A percentile compares a stretch with the other conserved stretches of the same genome.
These are phyloP conservation scores for Ogataea zsoltii DNA, from an alignment of 805 yeast genomes.

Conservation along the genomic window DNA sequence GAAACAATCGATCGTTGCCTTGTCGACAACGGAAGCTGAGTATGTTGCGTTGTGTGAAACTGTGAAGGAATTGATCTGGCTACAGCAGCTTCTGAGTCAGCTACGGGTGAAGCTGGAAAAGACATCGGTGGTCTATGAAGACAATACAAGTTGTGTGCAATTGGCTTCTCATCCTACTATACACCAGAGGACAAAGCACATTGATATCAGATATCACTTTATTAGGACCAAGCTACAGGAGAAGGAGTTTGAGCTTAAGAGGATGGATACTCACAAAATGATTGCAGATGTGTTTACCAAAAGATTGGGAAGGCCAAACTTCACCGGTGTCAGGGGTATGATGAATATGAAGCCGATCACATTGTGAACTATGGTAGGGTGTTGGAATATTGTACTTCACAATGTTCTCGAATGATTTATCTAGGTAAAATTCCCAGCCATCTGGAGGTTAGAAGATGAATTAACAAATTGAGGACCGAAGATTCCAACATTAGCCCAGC, in stretches of 20 bases:
- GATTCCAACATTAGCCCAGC: too few relatives aligned
- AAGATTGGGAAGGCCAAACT: too few relatives aligned
- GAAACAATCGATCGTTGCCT: conserved; percentile 17
- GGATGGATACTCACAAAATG: neutral
- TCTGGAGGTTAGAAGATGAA: too few relatives aligned
- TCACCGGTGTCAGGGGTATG: neutral
- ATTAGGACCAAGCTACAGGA: neutral
- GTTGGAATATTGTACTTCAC: neutral
- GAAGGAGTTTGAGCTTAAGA: neutral
- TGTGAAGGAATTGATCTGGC: conserved; percentile 13
- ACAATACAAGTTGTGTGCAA: conserved; percentile 5
- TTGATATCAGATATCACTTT: too few relatives aligned
- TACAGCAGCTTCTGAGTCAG: conserved; percentile 11
- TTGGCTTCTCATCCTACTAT: conserved; percentile 4
- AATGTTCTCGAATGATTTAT: too few relatives aligned
- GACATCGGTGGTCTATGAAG: conserved; percentile 4
- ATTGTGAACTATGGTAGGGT: conserved; percentile 1
- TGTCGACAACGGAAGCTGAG: too few relatives aligned
- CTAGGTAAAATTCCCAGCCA: too few relatives aligned
- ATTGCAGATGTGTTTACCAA: conserved; percentile 5
- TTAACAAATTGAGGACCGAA: too few relatives aligned
- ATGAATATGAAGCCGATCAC: neutral
- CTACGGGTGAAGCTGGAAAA: neutral
- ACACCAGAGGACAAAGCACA: too few relatives aligned
- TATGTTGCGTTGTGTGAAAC: conserved; percentile 12